Evolutionary conservation across 257 asterid genomes (phyloP).

Genomic region (Fraxinus quadrangulata): DNA sequence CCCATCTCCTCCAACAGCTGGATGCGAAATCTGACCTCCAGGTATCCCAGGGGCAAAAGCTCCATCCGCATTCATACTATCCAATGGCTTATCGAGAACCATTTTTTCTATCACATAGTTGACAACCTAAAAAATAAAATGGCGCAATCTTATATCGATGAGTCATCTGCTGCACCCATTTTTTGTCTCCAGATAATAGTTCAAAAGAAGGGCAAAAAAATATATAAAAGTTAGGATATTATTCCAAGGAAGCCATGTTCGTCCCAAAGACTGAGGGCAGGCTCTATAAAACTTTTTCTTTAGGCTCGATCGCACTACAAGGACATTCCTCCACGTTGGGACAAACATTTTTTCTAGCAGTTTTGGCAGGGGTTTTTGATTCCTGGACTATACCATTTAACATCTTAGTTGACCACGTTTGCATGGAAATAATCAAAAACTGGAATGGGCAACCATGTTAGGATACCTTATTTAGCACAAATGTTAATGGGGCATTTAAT

Average conservation of each 20-base stretch:
- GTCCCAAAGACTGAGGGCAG: no score
- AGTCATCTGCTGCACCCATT: constrained; percentile 13
- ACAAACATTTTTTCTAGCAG: background rate
- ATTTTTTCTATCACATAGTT: constrained; percentile 91
- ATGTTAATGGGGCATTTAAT: background rate
- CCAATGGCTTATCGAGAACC: constrained; percentile 85
- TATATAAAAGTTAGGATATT: constrained; percentile 1
- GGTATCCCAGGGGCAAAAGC: constrained; percentile 48
- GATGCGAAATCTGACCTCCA: constrained; percentile 60
- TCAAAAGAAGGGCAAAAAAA: background rate
- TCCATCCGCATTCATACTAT: constrained; percentile 64
- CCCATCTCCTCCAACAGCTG: constrained; percentile 56
- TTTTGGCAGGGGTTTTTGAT: background rate
- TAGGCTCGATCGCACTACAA: background rate
- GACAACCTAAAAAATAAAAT: constrained; percentile 59
- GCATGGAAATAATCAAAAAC: background rate
- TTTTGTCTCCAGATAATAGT: constrained; percentile 7
- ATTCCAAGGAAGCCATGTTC: no score
- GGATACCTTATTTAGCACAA: background rate
- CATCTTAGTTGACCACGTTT: background rate
- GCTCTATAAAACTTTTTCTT: no score
- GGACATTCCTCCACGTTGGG: constrained; percentile 18
- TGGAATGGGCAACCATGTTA: background rate
- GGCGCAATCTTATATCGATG: constrained; percentile 10
- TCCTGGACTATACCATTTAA: background rate